A percentile compares a stretch with the other conserved stretches of the same genome.
These are phyloP conservation scores for Zasmidium angulare DNA, from an alignment of 2,329 filamentous ascomycete genomes.

Conservation along the genomic window DNA sequence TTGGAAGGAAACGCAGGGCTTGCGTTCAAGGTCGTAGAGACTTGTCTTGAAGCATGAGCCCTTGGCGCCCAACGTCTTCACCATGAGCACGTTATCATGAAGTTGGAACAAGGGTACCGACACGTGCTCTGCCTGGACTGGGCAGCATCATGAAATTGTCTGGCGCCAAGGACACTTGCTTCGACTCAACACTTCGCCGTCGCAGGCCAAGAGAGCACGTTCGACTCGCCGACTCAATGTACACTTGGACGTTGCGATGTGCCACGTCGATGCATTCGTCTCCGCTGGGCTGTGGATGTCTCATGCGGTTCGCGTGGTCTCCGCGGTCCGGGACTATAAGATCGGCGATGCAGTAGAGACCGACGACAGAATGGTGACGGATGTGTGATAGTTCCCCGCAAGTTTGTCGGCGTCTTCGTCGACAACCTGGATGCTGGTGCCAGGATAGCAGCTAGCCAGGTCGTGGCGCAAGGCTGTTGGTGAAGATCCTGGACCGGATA, in stretches of 20 bases:
- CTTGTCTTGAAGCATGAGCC: background rate
- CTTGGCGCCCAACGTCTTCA: background rate
- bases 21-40: background rate
- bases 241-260: background rate
- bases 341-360: too few species aligned
- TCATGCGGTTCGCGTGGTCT: background rate
- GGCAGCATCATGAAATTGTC: background rate
- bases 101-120: background rate
- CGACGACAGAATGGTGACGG: background rate
- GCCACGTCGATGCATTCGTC: background rate
- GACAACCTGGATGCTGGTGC: background rate
- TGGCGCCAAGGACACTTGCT: background rate
- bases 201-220: background rate
- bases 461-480: background rate
- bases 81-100: background rate
- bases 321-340: background rate
- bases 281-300: background rate
- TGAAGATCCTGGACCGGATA: background rate
- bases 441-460: background rate
- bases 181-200: background rate
- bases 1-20: background rate
- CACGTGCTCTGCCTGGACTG: too few species aligned
- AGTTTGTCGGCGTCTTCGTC: background rate
- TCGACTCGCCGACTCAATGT: background rate
- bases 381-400: background rate